A percentile compares a stretch with the other conserved stretches of the same genome.
Conservation (phyloP, 257 asterid species). For the Osmanthus fragrans region DNA sequence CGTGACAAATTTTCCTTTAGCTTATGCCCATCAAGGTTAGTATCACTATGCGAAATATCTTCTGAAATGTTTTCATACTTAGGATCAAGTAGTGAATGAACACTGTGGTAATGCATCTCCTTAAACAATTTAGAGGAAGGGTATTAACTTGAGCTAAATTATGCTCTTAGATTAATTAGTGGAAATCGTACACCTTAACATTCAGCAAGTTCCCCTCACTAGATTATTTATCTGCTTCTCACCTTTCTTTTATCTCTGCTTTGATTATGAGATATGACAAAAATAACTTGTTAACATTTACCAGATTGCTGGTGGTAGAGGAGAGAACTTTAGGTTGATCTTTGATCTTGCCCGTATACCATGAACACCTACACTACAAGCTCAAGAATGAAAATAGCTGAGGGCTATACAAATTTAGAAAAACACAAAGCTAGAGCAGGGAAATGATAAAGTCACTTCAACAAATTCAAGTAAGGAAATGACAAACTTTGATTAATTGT, state of each 20-base stretch:
- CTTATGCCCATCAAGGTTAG: conserved; percentile 21
- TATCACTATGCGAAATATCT: conserved; percentile 18
- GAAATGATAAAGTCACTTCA: background rate
- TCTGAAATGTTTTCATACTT: conserved; percentile 8
- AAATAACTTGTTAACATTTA: too few species aligned
- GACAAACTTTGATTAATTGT: background rate
- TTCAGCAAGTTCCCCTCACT: background rate
- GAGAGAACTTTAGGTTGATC: too few species aligned
- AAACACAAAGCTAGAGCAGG: background rate
- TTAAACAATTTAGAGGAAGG: conserved; percentile 11
- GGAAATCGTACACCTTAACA: background rate
- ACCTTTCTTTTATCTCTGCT: background rate
- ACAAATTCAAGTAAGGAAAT: background rate
- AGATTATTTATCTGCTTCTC: background rate
- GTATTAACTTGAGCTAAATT: background rate
- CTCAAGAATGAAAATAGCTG: too few species aligned
- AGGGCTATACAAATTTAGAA: background rate
- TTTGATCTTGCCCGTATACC: too few species aligned
- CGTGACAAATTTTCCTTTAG: conserved; percentile 22
- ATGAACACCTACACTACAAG: too few species aligned
- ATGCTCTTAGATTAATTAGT: background rate
- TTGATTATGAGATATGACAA: background rate
- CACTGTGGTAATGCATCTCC: conserved; percentile 27
- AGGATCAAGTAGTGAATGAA: conserved; percentile 35
- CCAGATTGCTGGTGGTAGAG: too few species aligned